Base-by-base conservation (phyloP, 2,329 filamentous ascomycete genomes). In the Aspergillus oerlinghausenensis region DNA sequence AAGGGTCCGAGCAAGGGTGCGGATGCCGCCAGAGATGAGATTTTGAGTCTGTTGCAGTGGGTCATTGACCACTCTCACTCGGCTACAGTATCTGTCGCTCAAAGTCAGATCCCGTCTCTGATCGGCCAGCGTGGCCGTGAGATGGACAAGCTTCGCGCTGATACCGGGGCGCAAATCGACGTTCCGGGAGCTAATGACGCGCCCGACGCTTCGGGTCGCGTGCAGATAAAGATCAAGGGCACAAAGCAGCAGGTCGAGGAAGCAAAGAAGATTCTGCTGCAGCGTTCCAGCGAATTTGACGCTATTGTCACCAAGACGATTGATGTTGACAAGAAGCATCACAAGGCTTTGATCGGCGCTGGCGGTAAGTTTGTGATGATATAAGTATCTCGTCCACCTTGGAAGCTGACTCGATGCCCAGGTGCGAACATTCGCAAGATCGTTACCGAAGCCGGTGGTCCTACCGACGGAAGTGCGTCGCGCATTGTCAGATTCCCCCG, bases 401-500 rank as follows among this genome's bases (percentile, higher is more conserved):
- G 5, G 14, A 38, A 38, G 7, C 32, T 38, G 14, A 38, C 32
- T 17, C 14, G 5, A 38, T 32, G 29, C 21, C n/a, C 56, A 93
- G 90, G 92, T 66, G 82, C 90, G 48, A 94, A 88, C 69, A 87
- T 99, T 57, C 89, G 89, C 60, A 87, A 90, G 60, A 92, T 99
- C 59, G 89, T 99, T 55, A 81, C 89, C 54, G 85, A 89, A 66
- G 92, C 94, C 49, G 95, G 94, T 60, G 95, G 94, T 9, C 92
- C 92, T 40, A 89, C 92, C 65, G 92, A 96, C 69, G 85, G 88
- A 60, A 87, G 89, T 43, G 88, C 94, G 65, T 90, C 92, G 52
- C 89, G 93, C 61, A 91, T 93, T 67, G 91, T 99, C 58, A 92
- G 93, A 73, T 97, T 99, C 80, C 94, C 94, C 56, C 92, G 92